Base-by-base conservation (phyloP, 495 filamentous ascomycete genomes). In the Penicillium dipodomyicola region DNA sequence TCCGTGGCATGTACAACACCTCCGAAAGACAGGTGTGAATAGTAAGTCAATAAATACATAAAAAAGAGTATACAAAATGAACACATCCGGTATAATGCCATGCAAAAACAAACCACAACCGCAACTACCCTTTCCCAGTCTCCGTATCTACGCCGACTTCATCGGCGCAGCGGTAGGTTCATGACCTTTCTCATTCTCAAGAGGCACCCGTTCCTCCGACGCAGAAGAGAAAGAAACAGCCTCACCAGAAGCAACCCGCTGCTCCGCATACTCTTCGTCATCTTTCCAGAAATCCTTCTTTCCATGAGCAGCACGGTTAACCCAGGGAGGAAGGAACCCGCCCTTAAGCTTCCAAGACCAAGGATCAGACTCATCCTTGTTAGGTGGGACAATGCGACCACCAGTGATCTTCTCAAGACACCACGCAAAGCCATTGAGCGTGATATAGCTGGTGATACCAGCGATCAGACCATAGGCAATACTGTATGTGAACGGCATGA, bases 401-500 rank as follows among this genome's bases (percentile, higher is more conserved):
- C 80, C 75, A 3, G 84, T 86, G 11, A 67, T 64, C 68, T 81
- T 80, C 68, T 85, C 82, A 49, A 92, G 74, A 40, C 87, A 12
- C 82, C 82, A 91, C 1, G 84, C 81, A 27, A 78, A 63, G 1
- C 73, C 74, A 69, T 93, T 93, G 58, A 93, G 70, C 41, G 84
- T 63, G 51, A 84, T 84, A 65, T 92, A 93, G 55, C 84, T 79
- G 53, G 86, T 76, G 63, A 93, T 90, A 40, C 89, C 89, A 4
- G 87, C 88, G 54, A 92, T 89, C 29, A 91, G 78, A 22, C 88
- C 88, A 65, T 92, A 87, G 15, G 88, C 87, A 62, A 91, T 91
- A 44, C 84, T 88, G 69, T 89, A 90, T 20, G 87, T 91, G 73
- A 92, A 92, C n/a, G 89, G 88, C 89, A 93, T 92, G 63, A 89